phyloP scores from a whole-genome alignment of 2,329 filamentous ascomycete genomes.

The Akanthomyces dipterigenus region DNA sequence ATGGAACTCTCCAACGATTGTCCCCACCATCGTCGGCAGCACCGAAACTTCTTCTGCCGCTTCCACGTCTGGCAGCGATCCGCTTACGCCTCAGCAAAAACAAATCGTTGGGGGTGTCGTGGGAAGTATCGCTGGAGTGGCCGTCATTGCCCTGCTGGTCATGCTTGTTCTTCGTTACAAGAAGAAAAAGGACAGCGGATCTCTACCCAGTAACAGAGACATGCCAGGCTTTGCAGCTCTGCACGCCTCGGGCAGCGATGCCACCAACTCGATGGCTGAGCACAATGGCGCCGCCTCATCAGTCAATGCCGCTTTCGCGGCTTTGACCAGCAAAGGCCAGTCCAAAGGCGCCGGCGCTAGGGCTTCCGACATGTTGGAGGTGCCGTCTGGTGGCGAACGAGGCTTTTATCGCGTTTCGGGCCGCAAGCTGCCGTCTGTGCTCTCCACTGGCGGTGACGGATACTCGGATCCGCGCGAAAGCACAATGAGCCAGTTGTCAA shows the following conservation, averaged over 20 bases:
- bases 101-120: conserved; percentile 50
- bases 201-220: conserved; percentile 18
- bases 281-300: conserved; percentile 29
- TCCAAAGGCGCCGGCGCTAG: not conserved
- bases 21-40: conserved; percentile 17
- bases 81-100: conserved; percentile 27
- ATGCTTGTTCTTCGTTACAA: conserved; percentile 50
- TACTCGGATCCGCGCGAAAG: conserved; percentile 45
- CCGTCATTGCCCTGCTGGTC: conserved; percentile 47
- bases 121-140: conserved; percentile 51
- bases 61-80: conserved; percentile 14
- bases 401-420: conserved; percentile 61
- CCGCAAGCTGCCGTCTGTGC: conserved; percentile 56
- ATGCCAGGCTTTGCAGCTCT: conserved; percentile 18
- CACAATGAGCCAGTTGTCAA: conserved; percentile 42
- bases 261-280: conserved; percentile 36
- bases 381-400: conserved; percentile 39
- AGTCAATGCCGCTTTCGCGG: conserved; percentile 43
- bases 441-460: conserved; percentile 56
- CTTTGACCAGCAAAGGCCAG: conserved; percentile 35
- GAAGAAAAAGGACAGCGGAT: conserved; percentile 36
- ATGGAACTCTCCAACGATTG: conserved; percentile 14
- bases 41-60: conserved; percentile 15
- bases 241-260: conserved; percentile 18
- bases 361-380: conserved; percentile 17